Percentiles rank a stretch among this genome's conserved stretches.
Evolutionary conservation across 2,329 filamentous ascomycete genomes (phyloP).

Genomic region (Colletotrichum lindemuthianum): DNA sequence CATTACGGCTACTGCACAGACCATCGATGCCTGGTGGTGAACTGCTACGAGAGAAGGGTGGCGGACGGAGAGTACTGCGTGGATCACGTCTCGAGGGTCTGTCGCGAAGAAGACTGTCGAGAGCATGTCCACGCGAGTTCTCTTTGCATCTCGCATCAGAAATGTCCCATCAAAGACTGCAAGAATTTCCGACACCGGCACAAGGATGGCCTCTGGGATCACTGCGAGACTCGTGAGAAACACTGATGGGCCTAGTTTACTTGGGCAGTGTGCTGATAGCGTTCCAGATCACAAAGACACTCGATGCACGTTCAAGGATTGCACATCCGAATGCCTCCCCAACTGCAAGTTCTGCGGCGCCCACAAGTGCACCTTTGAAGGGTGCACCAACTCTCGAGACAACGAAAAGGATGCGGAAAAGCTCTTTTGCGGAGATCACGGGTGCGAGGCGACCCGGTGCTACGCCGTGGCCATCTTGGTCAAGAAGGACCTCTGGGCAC

Average conservation of each 20-base stretch:
- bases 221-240: constrained; percentile 26
- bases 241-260: too few species aligned
- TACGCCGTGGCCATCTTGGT: constrained; percentile 23
- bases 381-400: constrained; percentile 24
- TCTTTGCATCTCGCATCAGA: constrained; percentile 23
- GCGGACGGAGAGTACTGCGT: constrained; percentile 14
- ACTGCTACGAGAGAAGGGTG: constrained; percentile 21
- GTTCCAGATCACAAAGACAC: constrained; percentile 10
- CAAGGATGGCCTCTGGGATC: constrained; percentile 17
- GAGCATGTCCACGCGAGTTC: constrained; percentile 9
- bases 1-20: constrained; percentile 23
- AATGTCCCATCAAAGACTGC: constrained; percentile 28
- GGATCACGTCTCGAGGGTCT: constrained; percentile 22
- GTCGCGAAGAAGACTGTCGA: constrained; percentile 22
- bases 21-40: constrained; percentile 19
- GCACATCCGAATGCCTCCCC: not conserved
- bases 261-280: not conserved
- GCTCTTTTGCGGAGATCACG: constrained; percentile 28
- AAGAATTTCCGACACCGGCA: constrained; percentile 3
- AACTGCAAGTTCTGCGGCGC: constrained; percentile 1
- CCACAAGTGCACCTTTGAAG: constrained; percentile 32
- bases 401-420: constrained; percentile 18
- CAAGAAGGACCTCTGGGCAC: constrained; percentile 6
- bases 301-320: constrained; percentile 22
- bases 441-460: constrained; percentile 16